Evolutionary conservation across 78 protist genomes (phyloP), one percentile per base, ranked within the genome.

Genomic region (Dictyostelium discoideum): DNA sequence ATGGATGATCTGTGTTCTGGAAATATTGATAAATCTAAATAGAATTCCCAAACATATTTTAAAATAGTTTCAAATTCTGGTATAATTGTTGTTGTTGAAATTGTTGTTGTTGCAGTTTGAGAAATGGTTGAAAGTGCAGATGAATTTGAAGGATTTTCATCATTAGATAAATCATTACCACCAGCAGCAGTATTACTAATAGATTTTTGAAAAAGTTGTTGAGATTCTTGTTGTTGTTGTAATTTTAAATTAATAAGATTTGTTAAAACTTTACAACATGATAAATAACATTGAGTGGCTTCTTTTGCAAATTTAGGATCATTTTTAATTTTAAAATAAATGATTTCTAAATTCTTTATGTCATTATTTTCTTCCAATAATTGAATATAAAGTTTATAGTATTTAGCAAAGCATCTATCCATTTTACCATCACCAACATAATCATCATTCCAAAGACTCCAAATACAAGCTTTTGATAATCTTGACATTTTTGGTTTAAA

Each of bases 381-480:
- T 69, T 89, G 87, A 11, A 81, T 78, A 11, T 46, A 89, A 11
- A 89, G 50, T 44, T 48, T 39, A 48, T 80, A 80, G 72, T 89
- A 89, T 81, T 89, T 89, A 3, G 20, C 37, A 26, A 44, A 65
- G 20, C 42, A 80, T 69, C 94, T 57, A 81, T 89, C 94, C 40
- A 80, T 13, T 69, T 89, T 89, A 67, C 94, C 94, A 67, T 81
- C 94, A 20, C 84, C 94, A 14, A 89, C 13, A 69, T 88, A 80
- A 46, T 73, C 83, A 11, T 89, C 94, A 69, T 81, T 89, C 94
- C 94, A 89, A 24, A 89, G 40, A 60, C 48, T 65, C 86, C 87
- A 89, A 26, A 88, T 46, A 39, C 74, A 42, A 16, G 50, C 82
- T 69, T 78, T 57, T 5, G 94, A 63, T 10, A 89, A 29, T 44